phyloP scores from a whole-genome alignment of 2,329 filamentous ascomycete genomes.

The Venturia pyrina region DNA sequence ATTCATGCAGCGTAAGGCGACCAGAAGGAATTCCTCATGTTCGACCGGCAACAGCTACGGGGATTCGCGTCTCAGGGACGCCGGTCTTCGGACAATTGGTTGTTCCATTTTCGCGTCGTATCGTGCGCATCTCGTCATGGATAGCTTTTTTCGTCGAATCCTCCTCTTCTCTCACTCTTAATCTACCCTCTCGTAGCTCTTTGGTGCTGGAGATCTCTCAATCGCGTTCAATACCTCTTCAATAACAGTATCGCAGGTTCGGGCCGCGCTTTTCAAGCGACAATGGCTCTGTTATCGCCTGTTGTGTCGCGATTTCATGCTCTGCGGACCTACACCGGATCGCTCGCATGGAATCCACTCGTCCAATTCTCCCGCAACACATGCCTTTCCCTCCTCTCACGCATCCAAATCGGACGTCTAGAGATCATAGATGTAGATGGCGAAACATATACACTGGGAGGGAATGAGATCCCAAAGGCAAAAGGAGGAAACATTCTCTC shows the following conservation, averaged over 20 bases:
- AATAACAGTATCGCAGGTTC: neutral
- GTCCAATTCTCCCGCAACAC: conserved; percentile 36
- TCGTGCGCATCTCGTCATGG: neutral
- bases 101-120: neutral
- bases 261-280: neutral
- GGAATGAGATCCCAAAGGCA: conserved; percentile 30
- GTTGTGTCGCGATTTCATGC: conserved; percentile 29
- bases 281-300: conserved; percentile 27
- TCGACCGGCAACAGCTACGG: neutral
- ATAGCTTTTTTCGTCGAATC: neutral
- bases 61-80: conserved; percentile 4
- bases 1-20: conserved; percentile 1
- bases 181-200: neutral
- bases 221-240: neutral
- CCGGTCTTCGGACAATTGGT: neutral
- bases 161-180: neutral
- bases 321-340: conserved; percentile 32
- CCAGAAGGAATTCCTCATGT: neutral
- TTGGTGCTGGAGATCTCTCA: neutral
- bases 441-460: conserved; percentile 35
- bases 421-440: conserved; percentile 34
- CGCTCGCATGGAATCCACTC: conserved; percentile 38
- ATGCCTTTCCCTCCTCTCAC: conserved; percentile 34
- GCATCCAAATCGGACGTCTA: conserved; percentile 37
- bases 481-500: conserved; percentile 11